Evolutionary conservation across 768 basidiomycete species (phyloP), one percentile per base, ranked within the genome.

Genomic region (Lyophyllum decastes): DNA sequence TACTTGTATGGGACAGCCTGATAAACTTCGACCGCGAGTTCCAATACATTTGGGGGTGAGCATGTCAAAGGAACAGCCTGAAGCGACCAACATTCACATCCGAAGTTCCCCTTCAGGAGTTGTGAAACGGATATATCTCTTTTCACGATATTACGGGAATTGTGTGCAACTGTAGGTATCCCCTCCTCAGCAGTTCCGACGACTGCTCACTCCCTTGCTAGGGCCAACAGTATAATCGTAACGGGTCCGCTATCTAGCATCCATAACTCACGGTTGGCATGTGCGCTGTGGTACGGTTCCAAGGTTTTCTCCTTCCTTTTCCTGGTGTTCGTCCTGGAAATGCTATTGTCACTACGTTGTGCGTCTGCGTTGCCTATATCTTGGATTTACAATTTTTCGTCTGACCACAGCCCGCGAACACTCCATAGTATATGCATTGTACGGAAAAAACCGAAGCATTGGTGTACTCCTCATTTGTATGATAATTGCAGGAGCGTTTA

Each of bases 51-150:
- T 61, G 59, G 57, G 55, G 35, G 63, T 64, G 41, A 22, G 60
- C 50, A 27, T 14, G 14, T 19, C 12, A 0, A 9, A 19, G 40
- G 6, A 16, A 2, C 45, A n/a, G n/a, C 10, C 12, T 51, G 4
- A 9, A 17, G 38, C 49, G 22, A 17, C 27, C 2, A 12, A 26
- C 22, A 35, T 8, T 8, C 34, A 9, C 21, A 1, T 25, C n/a
- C 12, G 4, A 41, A 27, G 22, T 54, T 46, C 44, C 25, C 52
- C 14, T 33, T 38, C 19, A 44, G 30, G 48, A 22, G 33, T 26
- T 17, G 59, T 60, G 25, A 63, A 63, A 24, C 33, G 56, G 25
- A 7, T 58, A 27, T 63, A 63, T 41, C 35, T 63, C 9, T 58
- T 60, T 48, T 46, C 59, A 9, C 45, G 62, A 40, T 63, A 63